These are phyloP conservation scores for Capsicum pubescens DNA, from an alignment of 257 asterid species.

Conservation along the genomic window DNA sequence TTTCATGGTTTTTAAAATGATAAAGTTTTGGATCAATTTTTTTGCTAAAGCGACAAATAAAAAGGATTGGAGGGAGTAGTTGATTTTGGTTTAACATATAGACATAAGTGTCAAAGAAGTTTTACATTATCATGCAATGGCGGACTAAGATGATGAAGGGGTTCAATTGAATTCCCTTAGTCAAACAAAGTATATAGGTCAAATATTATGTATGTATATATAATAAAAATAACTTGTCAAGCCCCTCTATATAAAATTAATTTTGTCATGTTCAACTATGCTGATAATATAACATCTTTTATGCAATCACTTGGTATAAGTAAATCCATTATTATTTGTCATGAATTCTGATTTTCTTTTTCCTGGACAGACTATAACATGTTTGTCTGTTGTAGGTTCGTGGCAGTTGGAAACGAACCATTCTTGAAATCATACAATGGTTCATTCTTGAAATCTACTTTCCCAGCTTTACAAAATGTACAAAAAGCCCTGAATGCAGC, in stretches of 20 bases:
- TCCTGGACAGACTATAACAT: not conserved
- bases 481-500: constrained; percentile 72
- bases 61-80: not conserved
- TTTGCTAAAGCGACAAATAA: not conserved
- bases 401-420: constrained; percentile 93
- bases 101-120: not conserved
- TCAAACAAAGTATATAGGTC: no score
- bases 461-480: constrained; percentile 73
- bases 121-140: not conserved
- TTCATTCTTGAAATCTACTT: constrained; percentile 34
- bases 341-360: not conserved
- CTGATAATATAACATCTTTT: not conserved
- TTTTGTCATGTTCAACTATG: not conserved
- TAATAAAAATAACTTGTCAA: no score
- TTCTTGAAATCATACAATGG: constrained; percentile 57
- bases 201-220: no score
- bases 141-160: not conserved
- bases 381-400: constrained; percentile 42
- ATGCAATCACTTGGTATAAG: not conserved
- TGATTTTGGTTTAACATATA: not conserved
- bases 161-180: not conserved
- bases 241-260: no score
- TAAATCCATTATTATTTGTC: not conserved
- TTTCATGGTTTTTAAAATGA: no score
- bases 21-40: no score